Percentiles rank a stretch among this genome's conserved stretches.
phyloP scores from a whole-genome alignment of 176 grass and related monocot species.

The Triticum turgidum region DNA sequence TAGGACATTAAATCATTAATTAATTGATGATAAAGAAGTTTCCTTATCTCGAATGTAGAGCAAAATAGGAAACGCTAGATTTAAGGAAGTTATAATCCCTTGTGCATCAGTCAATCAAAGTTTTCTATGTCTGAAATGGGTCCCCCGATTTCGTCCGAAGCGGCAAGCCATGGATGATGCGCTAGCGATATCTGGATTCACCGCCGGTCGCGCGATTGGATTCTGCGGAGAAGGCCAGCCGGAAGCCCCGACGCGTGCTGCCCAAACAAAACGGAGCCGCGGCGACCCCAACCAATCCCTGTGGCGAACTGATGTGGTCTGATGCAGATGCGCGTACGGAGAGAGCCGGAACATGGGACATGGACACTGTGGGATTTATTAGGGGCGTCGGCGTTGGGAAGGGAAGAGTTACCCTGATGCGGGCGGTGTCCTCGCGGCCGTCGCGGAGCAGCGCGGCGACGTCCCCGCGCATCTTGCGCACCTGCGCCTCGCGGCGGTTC shows the following conservation, averaged over 20 bases:
- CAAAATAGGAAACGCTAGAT: neutral
- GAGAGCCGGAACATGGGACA: no score
- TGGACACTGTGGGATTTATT: no score
- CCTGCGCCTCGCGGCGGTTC: constrained; percentile 73
- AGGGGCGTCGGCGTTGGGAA: no score
- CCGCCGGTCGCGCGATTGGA: neutral
- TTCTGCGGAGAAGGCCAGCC: neutral
- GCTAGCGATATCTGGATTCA: neutral
- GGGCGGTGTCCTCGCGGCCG: constrained; percentile 69
- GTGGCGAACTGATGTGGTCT: no score
- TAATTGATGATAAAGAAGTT: neutral
- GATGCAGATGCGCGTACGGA: no score
- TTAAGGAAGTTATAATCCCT: constrained; percentile 15
- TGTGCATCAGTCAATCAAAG: neutral
- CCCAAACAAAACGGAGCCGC: neutral
- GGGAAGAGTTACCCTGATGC: constrained; percentile 60
- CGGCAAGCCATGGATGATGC: neutral
- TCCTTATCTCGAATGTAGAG: neutral
- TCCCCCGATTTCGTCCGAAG: neutral
- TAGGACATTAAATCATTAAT: neutral
- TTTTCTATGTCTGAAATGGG: neutral
- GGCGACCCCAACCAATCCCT: neutral
- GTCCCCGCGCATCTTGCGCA: constrained; percentile 81
- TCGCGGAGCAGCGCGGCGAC: constrained; percentile 72
- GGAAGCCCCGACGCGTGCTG: neutral